Evolutionary conservation across 1,284 basidiomycete genomes (phyloP).

Genomic region (Meripilus lineatus): DNA sequence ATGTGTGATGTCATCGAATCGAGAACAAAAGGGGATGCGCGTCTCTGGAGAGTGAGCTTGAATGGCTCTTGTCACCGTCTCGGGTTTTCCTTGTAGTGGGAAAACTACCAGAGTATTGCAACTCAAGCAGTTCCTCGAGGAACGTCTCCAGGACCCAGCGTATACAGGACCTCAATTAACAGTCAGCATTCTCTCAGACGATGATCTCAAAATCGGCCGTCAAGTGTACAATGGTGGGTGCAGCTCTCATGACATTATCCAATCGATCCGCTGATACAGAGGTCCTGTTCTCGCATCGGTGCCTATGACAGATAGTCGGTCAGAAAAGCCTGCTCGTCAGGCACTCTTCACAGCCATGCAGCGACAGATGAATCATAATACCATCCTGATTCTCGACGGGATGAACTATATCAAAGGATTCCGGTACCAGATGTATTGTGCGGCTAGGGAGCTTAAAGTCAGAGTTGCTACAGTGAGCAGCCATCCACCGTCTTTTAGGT

Average conservation of each 20-base stretch:
- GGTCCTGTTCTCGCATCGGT: background rate
- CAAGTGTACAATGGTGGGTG: constrained; percentile 72
- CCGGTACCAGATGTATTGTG: constrained; percentile 97
- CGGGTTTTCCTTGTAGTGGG: constrained; percentile 88
- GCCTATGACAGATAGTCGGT: constrained; percentile 55
- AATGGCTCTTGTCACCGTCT: constrained; percentile 93
- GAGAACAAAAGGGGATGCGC: too few species aligned
- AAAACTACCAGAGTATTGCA: constrained; percentile 75
- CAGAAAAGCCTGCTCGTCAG: constrained; percentile 88
- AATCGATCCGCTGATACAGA: background rate
- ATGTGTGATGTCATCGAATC: too few species aligned
- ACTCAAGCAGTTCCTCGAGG: constrained; percentile 58
- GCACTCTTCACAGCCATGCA: constrained; percentile 86
- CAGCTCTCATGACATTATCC: background rate
- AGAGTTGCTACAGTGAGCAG: constrained; percentile 88
- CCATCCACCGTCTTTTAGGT: too few species aligned
- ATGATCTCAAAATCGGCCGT: constrained; percentile 61
- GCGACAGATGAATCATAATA: constrained; percentile 66
- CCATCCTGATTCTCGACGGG: constrained; percentile 85
- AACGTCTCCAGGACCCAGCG: constrained; percentile 41
- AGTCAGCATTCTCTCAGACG: constrained; percentile 77
- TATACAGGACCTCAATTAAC: constrained; percentile 51
- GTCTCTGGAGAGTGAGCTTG: too few species aligned
- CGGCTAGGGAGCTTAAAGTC: constrained; percentile 83
- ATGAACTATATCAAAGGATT: constrained; percentile 98